Evolutionary conservation across 306 rosid species (phyloP), one percentile per base, ranked within the genome.

Genomic region (Sindora glabra): DNA sequence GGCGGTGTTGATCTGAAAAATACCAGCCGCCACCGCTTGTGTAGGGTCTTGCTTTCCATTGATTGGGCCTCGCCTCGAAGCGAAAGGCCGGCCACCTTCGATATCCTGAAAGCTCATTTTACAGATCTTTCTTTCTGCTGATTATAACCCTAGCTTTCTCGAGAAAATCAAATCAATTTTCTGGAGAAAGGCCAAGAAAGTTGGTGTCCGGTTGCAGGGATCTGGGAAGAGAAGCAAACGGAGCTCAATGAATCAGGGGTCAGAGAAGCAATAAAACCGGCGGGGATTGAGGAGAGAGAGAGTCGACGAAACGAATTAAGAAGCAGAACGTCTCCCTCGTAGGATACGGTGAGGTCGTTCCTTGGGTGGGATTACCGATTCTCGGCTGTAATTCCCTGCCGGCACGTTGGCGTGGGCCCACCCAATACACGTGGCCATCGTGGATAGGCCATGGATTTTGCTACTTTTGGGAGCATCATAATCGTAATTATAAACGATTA

Each of bases 1-100:
- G n/a, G 95, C 92, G 32, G 97, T 91, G 70, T 83, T 91, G 87
- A 91, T 91, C 96, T 91, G 97, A 67, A 91, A 91, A n/a, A 91
- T 69, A 38, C 97, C 97, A 6, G 97, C 74, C 19, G 97, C 96
- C 23, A 91, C 92, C 55, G 96, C 97, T 27, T 91, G 97, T 14
- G 95, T 91, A 7, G 97, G 89, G 67, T 90, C 83, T 41, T 80
- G 94, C 57, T 85, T 84, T 41, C 90, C 90, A 79, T 80, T 82
- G 68, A 71, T 19, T 15, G 72, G 78, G 62, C 68, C 78, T 39
- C 92, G 82, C 59, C 96, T 74, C 14, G 86, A 79, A 56, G 68
- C 85, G 67, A 71, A 72, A 10, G 86, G 74, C 42, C 94, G 83
- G 17, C 96, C 92, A 13, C 89, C 73, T 74, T 91, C 92, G 45